Percentiles rank a stretch among this genome's conserved stretches.
Conservation (phyloP, 345 rosid species). For the Acer campestre region DNA sequence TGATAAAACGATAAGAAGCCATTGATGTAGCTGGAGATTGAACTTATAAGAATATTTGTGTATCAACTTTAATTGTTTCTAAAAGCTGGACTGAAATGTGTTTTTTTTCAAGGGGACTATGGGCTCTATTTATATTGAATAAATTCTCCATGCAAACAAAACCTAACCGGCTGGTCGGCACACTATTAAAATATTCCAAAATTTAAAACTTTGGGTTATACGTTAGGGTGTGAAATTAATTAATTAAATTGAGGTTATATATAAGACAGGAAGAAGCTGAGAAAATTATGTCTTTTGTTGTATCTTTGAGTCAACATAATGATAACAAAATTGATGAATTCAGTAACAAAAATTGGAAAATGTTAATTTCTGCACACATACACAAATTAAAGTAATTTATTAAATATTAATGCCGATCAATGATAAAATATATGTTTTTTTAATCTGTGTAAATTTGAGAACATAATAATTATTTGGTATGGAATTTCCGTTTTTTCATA, state of each 20-base stretch:
- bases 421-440: too few species aligned
- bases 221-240: not conserved
- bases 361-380: too few species aligned
- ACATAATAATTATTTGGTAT: too few species aligned
- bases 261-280: not conserved
- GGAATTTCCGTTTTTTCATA: too few species aligned
- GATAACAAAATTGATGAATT: too few species aligned
- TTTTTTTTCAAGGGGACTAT: not conserved
- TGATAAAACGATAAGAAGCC: conserved; percentile 23
- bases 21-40: conserved; percentile 19
- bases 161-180: conserved; percentile 1
- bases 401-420: too few species aligned
- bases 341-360: too few species aligned
- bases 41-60: not conserved
- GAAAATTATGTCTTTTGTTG: not conserved
- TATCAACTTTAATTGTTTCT: not conserved
- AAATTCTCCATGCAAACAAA: not conserved
- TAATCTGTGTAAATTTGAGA: too few species aligned
- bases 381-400: too few species aligned
- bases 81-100: not conserved
- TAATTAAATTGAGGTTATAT: too few species aligned
- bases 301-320: not conserved
- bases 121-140: conserved; percentile 22
- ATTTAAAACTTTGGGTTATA: not conserved
- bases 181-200: too few species aligned